Evolutionary conservation across 352 stramenopile genomes (phyloP), one percentile per base, ranked within the genome.

Genomic region (Globisporangium mamillatum): DNA sequence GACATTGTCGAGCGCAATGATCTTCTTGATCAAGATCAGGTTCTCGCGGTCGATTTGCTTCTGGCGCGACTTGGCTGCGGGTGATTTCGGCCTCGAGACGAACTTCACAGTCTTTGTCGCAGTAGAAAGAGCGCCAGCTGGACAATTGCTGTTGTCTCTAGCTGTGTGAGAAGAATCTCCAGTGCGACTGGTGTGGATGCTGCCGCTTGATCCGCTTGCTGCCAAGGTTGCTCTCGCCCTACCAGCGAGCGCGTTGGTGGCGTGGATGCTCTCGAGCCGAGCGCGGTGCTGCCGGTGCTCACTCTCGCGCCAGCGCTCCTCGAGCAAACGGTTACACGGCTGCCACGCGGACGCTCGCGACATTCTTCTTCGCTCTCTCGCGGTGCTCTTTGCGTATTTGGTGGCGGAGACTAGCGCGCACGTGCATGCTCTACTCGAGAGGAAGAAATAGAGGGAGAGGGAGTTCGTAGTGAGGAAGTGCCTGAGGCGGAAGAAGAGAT

Each of bases 21-120:
- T 77, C 53, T 79, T 86, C 67, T 82, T 80, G 64, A 91, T 85
- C 24, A 89, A 63, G 32, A 81, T 66, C 34, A 91, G 72, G 56
- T 88, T 88, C 52, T 88, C 79, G 36, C 73, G 75, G 38, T 86
- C 77, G 27, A 88, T 87, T 63, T 88, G 78, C 5, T 74, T 75
- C 58, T 88, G 82, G 1, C 78, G 76, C 16, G 76, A 65, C 52
- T 86, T 90, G 6, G 66, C 74, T 1, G 78, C 82, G 3, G 75
- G 73, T 0, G 81, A 88, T 55, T 90, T 78, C 0, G 74, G 79
- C 8, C 64, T 58, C 29, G 69, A 48, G 5, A 70, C 20, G 46
- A 75, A 41, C 38, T 76, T 81, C 16, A 78, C 59, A 14, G n/a
- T 18, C 12, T 25, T 55, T 12, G 50, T 7, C 0, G 9, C 1